phyloP scores from a whole-genome alignment of 208 protist genomes.

The Leishmania aethiopica region DNA sequence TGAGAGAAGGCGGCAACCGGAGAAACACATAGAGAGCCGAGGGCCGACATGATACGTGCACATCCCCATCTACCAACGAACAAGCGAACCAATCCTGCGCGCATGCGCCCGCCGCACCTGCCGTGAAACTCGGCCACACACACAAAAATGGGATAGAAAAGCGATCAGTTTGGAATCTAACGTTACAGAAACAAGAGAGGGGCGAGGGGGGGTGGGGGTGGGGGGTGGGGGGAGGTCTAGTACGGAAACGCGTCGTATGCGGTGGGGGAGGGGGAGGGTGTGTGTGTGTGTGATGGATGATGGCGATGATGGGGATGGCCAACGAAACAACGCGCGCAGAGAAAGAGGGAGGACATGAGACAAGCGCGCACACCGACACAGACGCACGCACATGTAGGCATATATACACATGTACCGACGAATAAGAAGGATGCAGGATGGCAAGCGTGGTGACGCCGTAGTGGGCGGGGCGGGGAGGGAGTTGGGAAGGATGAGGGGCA shows the following conservation, averaged over 20 bases:
- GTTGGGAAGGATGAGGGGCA: neutral
- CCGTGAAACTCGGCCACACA: neutral
- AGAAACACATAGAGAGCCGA: neutral
- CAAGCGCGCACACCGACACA: neutral
- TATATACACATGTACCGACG: neutral
- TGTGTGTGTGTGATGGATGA: neutral
- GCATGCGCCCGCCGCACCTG: too few relatives aligned
- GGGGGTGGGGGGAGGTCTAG: neutral
- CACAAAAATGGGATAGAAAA: neutral
- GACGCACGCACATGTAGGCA: neutral
- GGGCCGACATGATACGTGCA: neutral
- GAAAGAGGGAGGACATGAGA: neutral
- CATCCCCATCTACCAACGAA: neutral
- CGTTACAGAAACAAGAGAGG: neutral
- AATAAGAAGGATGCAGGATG: neutral
- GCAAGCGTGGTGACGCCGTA: neutral
- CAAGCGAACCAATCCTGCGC: too few relatives aligned
- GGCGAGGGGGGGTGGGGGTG: too few relatives aligned
- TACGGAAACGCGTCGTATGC: neutral
- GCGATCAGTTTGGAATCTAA: neutral
- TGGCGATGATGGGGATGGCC: neutral
- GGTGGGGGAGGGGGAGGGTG: neutral
- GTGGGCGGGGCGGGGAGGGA: neutral
- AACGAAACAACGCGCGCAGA: neutral
- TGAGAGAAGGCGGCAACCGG: neutral